Evolutionary conservation across 2,329 filamentous ascomycete species (phyloP).

Genomic region (Waltergamsia citrina): DNA sequence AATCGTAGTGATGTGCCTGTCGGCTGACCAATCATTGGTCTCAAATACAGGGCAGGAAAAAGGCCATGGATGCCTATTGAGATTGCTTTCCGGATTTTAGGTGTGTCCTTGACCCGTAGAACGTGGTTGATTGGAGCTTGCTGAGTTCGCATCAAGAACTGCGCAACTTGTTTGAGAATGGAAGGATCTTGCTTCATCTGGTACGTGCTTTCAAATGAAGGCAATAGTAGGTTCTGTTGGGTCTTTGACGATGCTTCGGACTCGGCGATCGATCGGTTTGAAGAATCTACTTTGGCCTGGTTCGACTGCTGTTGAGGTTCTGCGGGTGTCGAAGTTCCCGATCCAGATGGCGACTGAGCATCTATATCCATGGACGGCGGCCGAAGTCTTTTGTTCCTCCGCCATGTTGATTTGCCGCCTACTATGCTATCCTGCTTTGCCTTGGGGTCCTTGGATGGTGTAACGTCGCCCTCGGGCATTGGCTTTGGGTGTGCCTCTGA

Average conservation of each 20-base stretch:
- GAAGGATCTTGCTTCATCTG: constrained; percentile 57
- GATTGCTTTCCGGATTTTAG: constrained; percentile 72
- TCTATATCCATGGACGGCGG: constrained; percentile 40
- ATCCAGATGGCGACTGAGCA: constrained; percentile 19
- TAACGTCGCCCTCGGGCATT: constrained; percentile 33
- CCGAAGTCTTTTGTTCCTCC: constrained; percentile 38
- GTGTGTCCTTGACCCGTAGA: constrained; percentile 56
- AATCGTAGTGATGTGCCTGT: constrained; percentile 94
- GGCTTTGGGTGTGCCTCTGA: constrained; percentile 45
- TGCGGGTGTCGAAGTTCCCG: constrained; percentile 12
- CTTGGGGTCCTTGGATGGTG: constrained; percentile 21
- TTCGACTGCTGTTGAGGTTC: constrained; percentile 5
- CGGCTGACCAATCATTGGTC: constrained; percentile 87
- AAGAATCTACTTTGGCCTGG: constrained; percentile 7
- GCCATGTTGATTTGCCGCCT: constrained; percentile 20
- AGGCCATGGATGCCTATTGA: constrained; percentile 93
- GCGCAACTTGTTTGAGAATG: constrained; percentile 56
- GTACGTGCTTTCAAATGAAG: constrained; percentile 62
- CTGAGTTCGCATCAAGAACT: constrained; percentile 45
- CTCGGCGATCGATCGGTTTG: constrained; percentile 9
- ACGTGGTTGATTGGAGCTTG: constrained; percentile 60
- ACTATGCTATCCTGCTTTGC: constrained; percentile 19
- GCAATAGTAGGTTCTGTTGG: constrained; percentile 57
- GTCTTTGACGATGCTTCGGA: constrained; percentile 16
- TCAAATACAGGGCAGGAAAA: constrained; percentile 77